Percentiles rank a stretch among this genome's conserved stretches.
Conservation (phyloP, 1,284 basidiomycete species). For the Fomitiporia mediterranea region DNA sequence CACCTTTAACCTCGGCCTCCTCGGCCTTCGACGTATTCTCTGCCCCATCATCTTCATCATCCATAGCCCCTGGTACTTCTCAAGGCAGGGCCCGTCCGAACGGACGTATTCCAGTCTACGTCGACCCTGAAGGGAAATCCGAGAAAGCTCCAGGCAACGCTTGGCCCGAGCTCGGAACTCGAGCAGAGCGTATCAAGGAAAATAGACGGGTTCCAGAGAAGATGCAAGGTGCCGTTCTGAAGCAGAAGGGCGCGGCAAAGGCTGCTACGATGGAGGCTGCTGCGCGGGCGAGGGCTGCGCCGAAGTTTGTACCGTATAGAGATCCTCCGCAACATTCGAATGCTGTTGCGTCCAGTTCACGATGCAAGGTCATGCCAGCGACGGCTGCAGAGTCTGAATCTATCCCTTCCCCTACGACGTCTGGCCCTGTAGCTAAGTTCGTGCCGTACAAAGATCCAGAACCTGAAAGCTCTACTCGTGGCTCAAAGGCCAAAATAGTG, state of each 20-base stretch:
- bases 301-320: slow-evolving; percentile 19
- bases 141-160: slow-evolving; percentile 36
- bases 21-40: slow-evolving; percentile 15
- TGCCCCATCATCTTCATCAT: slow-evolving; percentile 13
- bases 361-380: background rate
- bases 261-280: slow-evolving; percentile 10
- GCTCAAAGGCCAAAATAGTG: slow-evolving; percentile 24
- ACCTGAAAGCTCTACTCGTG: slow-evolving; percentile 45
- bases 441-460: slow-evolving; percentile 31
- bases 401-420: too few species aligned
- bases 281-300: slow-evolving; percentile 12
- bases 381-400: too few species aligned
- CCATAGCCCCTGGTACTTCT: slow-evolving; percentile 25
- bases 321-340: slow-evolving; percentile 8
- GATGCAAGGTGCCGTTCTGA: slow-evolving; percentile 58
- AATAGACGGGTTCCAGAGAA: slow-evolving; percentile 65
- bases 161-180: slow-evolving; percentile 69
- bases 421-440: slow-evolving; percentile 9
- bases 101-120: slow-evolving; percentile 58
- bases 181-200: slow-evolving; percentile 70
- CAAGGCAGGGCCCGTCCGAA: slow-evolving; percentile 39
- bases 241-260: slow-evolving; percentile 28
- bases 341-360: slow-evolving; percentile 24
- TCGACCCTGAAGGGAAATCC: slow-evolving; percentile 56
- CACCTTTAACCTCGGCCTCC: slow-evolving; percentile 31